These are phyloP conservation scores for Cylindrotheca fusiformis DNA, from an alignment of 108 stramenopile species.

Conservation along the genomic window DNA sequence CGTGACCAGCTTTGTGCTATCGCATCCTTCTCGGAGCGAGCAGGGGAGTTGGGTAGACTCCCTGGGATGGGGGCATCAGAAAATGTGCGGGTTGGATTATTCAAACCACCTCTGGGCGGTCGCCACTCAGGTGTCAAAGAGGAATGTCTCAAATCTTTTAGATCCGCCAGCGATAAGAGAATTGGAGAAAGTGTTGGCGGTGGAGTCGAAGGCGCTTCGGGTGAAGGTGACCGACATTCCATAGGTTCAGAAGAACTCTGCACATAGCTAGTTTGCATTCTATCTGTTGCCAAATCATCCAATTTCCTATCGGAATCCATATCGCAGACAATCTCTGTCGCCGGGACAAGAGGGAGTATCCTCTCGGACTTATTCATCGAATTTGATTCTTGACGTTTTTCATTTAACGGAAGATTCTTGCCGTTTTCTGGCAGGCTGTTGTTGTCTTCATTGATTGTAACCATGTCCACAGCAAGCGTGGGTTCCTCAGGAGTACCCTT, in stretches of 20 bases:
- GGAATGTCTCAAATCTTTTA: slow-evolving; percentile 33
- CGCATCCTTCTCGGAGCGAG: slow-evolving; percentile 5
- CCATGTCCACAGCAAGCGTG: background rate
- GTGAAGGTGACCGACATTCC: slow-evolving; percentile 41
- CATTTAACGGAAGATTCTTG: no score
- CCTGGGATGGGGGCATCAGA: slow-evolving; percentile 10
- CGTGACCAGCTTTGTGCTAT: slow-evolving; percentile 46
- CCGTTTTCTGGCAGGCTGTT: no score
- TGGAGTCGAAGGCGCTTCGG: slow-evolving; percentile 60
- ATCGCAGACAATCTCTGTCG: background rate
- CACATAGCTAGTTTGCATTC: no score
- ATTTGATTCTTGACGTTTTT: no score
- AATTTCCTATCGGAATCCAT: background rate
- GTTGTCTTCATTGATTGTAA: background rate
- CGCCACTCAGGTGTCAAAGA: slow-evolving; percentile 20
- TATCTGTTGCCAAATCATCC: background rate
- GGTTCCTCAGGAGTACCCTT: background rate
- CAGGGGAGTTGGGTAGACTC: slow-evolving; percentile 42
- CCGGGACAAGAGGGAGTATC: no score
- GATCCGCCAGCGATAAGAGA: slow-evolving; percentile 65
- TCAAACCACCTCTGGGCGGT: slow-evolving; percentile 1
- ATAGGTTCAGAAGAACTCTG: background rate
- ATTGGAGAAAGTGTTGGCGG: slow-evolving; percentile 73
- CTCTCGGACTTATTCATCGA: no score
- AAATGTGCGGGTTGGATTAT: background rate